Percentiles rank a stretch among this genome's conserved stretches.
phyloP scores from a whole-genome alignment of 768 basidiomycete species.

The Pholiota molesta region DNA sequence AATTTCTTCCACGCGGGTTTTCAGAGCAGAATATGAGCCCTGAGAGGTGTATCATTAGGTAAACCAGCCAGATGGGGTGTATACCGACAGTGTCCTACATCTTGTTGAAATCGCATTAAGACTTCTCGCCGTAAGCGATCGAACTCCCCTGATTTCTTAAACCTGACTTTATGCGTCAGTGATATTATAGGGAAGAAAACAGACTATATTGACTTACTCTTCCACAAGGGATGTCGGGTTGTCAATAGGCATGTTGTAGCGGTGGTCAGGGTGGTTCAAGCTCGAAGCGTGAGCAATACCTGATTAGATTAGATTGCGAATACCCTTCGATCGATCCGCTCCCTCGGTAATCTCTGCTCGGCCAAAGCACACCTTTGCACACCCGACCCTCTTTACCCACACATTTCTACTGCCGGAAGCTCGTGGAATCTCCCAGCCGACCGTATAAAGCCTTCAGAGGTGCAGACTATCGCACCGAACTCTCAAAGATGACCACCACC shows the following conservation, averaged over 20 bases:
- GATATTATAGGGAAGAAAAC: background rate
- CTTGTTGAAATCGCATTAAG: constrained; percentile 59
- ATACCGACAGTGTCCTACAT: constrained; percentile 41
- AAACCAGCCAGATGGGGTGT: background rate
- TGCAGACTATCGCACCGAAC: background rate
- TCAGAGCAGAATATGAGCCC: constrained; percentile 61
- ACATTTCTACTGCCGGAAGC: constrained; percentile 14
- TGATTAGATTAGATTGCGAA: constrained; percentile 21
- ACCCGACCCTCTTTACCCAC: constrained; percentile 14
- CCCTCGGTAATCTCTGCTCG: constrained; percentile 14
- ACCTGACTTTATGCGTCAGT: constrained; percentile 42
- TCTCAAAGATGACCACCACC: constrained; percentile 38
- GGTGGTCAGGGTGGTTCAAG: too few species aligned
- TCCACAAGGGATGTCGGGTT: constrained; percentile 66
- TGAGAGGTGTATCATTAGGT: background rate
- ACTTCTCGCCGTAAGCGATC: constrained; percentile 72
- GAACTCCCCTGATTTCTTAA: constrained; percentile 81
- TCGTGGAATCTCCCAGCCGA: constrained; percentile 17
- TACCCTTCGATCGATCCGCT: constrained; percentile 5
- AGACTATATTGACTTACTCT: constrained; percentile 45
- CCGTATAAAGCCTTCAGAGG: constrained; percentile 7
- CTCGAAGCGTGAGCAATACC: too few species aligned
- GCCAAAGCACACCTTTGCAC: constrained; percentile 11
- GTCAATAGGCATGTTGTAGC: constrained; percentile 45
- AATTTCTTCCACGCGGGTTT: constrained; percentile 62